Evolutionary conservation across 139 green algal genomes (phyloP), one percentile per base, ranked within the genome.

Genomic region (Spirogloea muscicola): DNA sequence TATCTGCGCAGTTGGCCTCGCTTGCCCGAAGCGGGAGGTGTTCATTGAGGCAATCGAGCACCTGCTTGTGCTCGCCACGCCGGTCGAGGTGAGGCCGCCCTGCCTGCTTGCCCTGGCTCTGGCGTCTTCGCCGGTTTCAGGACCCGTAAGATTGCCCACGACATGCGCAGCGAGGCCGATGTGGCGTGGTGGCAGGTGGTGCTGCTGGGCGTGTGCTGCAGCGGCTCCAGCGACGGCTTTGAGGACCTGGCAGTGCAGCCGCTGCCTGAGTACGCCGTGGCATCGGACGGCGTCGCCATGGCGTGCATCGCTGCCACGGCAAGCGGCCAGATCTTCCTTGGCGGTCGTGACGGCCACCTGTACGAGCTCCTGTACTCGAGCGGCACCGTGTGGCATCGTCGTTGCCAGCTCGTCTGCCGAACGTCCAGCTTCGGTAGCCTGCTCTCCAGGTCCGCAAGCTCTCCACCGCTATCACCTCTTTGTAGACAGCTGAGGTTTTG

Each of bases 61-160:
- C 81, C 38, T 97, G 36, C 84, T 97, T 37, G 90, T 97, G 42
- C 68, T 97, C n/a, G 90, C 85, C 75, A 97, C 92, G 25, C 90
- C 93, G 16, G 84, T 88, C 2, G 93, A 97, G 86, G 88, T 93
- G 49, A 73, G 75, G 21, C n/a, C n/a, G n/a, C n/a, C n/a, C n/a
- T n/a, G n/a, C n/a, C n/a, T n/a, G n/a, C n/a, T n/a, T n/a, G n/a
- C n/a, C n/a, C n/a, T n/a, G n/a, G n/a, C n/a, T n/a, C n/a, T n/a
- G n/a, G n/a, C n/a, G n/a, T n/a, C n/a, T n/a, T n/a, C n/a, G n/a
- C n/a, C n/a, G n/a, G n/a, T n/a, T n/a, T n/a, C n/a, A n/a, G n/a
- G n/a, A n/a, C n/a, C n/a, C n/a, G n/a, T n/a, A n/a, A n/a, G n/a
- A n/a, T n/a, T n/a, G n/a, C n/a, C n/a, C n/a, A n/a, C n/a, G n/a